These are phyloP conservation scores for Pterocarpus santalinus DNA, from an alignment of 306 rosid species.

Conservation along the genomic window DNA sequence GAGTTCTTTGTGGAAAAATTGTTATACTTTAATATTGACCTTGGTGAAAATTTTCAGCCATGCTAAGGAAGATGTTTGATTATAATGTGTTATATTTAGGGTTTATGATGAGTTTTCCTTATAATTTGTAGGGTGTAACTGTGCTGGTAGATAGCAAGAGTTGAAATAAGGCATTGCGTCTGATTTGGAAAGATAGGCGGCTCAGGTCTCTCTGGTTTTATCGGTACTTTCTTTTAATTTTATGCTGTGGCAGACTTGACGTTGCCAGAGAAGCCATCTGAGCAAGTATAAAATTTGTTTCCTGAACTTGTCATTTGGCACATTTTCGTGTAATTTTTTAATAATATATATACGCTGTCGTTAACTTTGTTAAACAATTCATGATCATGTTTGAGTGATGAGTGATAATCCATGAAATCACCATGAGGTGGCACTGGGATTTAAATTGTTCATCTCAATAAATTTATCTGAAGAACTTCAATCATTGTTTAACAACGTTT, in stretches of 20 bases:
- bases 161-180: conserved; percentile 39
- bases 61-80: not conserved
- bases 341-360: conserved; percentile 33
- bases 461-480: not conserved
- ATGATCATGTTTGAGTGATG: conserved; percentile 28
- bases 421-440: not conserved
- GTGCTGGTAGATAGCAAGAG: conserved; percentile 38
- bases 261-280: conserved; percentile 18
- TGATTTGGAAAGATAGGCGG: not conserved
- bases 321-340: conserved; percentile 47
- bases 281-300: conserved; percentile 25
- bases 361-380: conserved; percentile 12
- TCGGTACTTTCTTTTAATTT: conserved; percentile 40
- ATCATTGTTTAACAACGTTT: not conserved
- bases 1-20: not conserved
- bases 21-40: not conserved
- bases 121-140: conserved; percentile 43
- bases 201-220: conserved; percentile 37
- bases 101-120: conserved; percentile 27
- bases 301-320: conserved; percentile 25
- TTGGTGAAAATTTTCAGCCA: not conserved
- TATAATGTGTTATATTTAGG: not conserved
- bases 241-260: conserved; percentile 38
- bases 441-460: not conserved
- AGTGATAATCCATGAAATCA: not conserved